Conservation (phyloP, 768 basidiomycete species). For the Lentinula sp. region DNA sequence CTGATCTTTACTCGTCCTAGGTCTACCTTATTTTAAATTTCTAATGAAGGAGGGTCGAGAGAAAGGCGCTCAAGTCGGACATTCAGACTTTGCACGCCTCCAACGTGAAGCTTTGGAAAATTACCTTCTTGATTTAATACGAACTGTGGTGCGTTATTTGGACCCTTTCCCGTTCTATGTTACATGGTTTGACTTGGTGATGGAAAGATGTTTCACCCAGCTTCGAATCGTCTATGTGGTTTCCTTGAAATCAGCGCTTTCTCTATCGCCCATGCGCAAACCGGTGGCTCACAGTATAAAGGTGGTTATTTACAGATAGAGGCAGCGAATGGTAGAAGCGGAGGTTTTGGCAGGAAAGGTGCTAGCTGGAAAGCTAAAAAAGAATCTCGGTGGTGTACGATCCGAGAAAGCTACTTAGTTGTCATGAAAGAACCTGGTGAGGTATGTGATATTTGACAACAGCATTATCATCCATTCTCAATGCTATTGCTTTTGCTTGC, state of each 20-base stretch:
- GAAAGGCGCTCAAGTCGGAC: slow-evolving; percentile 44
- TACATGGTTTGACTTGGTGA: not conserved
- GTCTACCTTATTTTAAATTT: slow-evolving; percentile 88
- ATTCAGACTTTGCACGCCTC: slow-evolving; percentile 71
- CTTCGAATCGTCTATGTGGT: slow-evolving; percentile 80
- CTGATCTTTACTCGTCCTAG: slow-evolving; percentile 26
- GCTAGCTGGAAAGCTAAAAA: slow-evolving; percentile 52
- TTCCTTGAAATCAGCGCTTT: slow-evolving; percentile 93
- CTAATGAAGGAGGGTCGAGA: slow-evolving; percentile 58
- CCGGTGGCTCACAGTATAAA: slow-evolving; percentile 87
- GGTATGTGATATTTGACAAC: slow-evolving; percentile 28
- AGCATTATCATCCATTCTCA: not conserved
- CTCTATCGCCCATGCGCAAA: slow-evolving; percentile 71
- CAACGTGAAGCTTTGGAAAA: slow-evolving; percentile 82
- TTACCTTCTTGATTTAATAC: slow-evolving; percentile 83
- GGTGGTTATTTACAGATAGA: slow-evolving; percentile 75
- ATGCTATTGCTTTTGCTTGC: not conserved
- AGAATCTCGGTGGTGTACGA: slow-evolving; percentile 81
- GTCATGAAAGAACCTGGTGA: slow-evolving; percentile 83
- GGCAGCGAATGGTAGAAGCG: slow-evolving; percentile 41
- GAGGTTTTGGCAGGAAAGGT: slow-evolving; percentile 62
- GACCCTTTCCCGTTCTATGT: not conserved
- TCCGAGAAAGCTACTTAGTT: slow-evolving; percentile 89
- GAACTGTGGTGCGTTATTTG: slow-evolving; percentile 66
- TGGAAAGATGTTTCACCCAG: slow-evolving; percentile 88